phyloP scores from a whole-genome alignment of 169 alveolate genomes.

The Eimeria falciformis region DNA sequence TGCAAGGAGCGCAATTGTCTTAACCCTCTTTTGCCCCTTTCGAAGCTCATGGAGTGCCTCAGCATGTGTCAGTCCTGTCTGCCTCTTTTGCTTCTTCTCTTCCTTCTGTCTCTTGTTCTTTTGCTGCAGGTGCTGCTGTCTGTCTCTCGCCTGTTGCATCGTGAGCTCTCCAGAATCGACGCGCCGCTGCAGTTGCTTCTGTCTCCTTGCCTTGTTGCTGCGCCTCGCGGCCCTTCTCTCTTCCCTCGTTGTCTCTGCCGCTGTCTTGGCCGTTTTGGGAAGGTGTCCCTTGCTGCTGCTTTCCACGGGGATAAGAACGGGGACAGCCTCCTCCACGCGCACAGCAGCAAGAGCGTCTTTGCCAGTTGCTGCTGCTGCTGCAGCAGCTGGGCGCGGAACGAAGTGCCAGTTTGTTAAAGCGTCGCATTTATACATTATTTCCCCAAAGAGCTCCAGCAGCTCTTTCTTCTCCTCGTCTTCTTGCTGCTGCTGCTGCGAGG shows the following conservation, averaged over 20 bases:
- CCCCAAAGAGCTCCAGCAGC: slow-evolving; percentile 66
- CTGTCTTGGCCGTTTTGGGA: slow-evolving; percentile 24
- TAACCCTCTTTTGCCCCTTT: slow-evolving; percentile 55
- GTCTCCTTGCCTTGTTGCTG: slow-evolving; percentile 35
- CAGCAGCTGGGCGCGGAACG: slow-evolving; percentile 68
- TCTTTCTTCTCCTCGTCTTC: slow-evolving; percentile 53
- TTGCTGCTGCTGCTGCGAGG: slow-evolving; percentile 58
- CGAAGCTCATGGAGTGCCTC: slow-evolving; percentile 60
- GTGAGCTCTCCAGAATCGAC: slow-evolving; percentile 52
- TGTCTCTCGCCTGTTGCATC: slow-evolving; percentile 30
- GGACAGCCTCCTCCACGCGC: slow-evolving; percentile 73
- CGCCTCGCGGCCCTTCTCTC: slow-evolving; percentile 62
- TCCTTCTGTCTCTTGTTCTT: slow-evolving; percentile 54
- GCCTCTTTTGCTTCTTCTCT: slow-evolving; percentile 1
- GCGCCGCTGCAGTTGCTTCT: slow-evolving; percentile 47
- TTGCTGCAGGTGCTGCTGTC: slow-evolving; percentile 56
- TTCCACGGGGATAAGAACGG: slow-evolving; percentile 17
- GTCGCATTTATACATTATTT: slow-evolving; percentile 63
- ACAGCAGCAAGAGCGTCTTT: slow-evolving; percentile 54
- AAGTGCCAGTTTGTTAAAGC: slow-evolving; percentile 46
- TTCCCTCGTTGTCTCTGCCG: slow-evolving; percentile 62
- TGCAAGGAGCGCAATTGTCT: slow-evolving; percentile 48
- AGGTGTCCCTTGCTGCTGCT: slow-evolving; percentile 13
- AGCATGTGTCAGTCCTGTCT: slow-evolving; percentile 62
- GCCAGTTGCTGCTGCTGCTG: slow-evolving; percentile 35